Conservation (phyloP, 2,329 filamentous ascomycete species). For the Tolypocladium cylindrosporum region DNA sequence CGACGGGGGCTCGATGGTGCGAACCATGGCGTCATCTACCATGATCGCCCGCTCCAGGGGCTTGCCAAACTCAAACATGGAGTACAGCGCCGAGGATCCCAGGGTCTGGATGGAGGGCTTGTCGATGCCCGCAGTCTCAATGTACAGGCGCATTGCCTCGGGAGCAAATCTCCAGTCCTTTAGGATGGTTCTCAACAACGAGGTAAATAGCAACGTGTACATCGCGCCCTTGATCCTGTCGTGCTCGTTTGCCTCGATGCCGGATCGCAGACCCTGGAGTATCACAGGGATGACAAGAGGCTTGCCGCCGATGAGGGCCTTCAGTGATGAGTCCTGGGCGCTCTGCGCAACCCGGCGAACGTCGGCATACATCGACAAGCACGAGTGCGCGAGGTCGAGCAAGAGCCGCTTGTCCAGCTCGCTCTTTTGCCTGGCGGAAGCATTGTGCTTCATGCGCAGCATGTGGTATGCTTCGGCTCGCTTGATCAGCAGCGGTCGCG, state of each 20-base stretch:
- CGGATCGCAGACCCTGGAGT: conserved; percentile 65
- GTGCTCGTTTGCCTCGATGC: conserved; percentile 71
- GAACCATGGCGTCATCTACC: conserved; percentile 59
- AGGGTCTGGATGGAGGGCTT: conserved; percentile 91
- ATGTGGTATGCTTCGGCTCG: conserved; percentile 91
- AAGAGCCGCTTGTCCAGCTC: conserved; percentile 81
- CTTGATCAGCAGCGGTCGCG: conserved; percentile 81
- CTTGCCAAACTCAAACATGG: conserved; percentile 86
- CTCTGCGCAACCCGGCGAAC: conserved; percentile 90
- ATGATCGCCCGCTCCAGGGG: conserved; percentile 80
- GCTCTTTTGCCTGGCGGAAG: conserved; percentile 76
- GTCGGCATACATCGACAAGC: conserved; percentile 86
- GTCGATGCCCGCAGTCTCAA: conserved; percentile 80
- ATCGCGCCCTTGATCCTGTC: conserved; percentile 91
- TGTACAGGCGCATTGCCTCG: conserved; percentile 79
- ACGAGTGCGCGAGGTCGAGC: conserved; percentile 80
- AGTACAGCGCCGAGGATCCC: conserved; percentile 69
- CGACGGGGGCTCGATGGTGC: conserved; percentile 58
- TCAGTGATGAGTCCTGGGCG: conserved; percentile 86
- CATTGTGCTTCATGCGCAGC: conserved; percentile 88
- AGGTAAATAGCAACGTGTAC: conserved; percentile 84
- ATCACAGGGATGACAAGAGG: conserved; percentile 86
- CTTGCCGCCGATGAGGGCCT: conserved; percentile 78
- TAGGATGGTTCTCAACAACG: conserved; percentile 74
- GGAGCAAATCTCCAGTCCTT: conserved; percentile 95